Evolutionary conservation across 805 yeast genomes (phyloP).

Genomic region (Zygotorulaspora sp.): DNA sequence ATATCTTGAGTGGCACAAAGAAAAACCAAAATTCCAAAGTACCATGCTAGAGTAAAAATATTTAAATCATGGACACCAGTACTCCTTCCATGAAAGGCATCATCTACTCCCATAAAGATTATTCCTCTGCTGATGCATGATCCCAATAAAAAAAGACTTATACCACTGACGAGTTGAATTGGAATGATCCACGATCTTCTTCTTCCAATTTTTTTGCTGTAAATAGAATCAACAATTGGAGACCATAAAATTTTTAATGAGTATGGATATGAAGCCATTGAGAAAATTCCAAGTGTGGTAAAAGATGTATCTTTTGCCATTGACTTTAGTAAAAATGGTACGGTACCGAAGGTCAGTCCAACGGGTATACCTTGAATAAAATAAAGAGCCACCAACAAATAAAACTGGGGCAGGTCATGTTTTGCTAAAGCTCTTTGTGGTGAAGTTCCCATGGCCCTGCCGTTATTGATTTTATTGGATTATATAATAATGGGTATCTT

Average conservation of each 20-base stretch:
- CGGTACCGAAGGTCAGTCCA: slow-evolving; percentile 90
- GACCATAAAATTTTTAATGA: slow-evolving; percentile 91
- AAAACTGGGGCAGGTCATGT: slow-evolving; percentile 69
- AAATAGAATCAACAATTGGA: slow-evolving; percentile 89
- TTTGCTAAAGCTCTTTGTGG: slow-evolving; percentile 24
- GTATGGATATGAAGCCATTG: slow-evolving; percentile 92
- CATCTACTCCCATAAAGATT: slow-evolving; percentile 40
- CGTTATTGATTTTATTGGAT: no score
- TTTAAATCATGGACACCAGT: slow-evolving; percentile 15
- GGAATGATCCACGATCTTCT: slow-evolving; percentile 94
- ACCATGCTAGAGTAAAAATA: slow-evolving; percentile 48
- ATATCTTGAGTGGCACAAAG: slow-evolving; percentile 97
- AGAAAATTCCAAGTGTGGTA: slow-evolving; percentile 85
- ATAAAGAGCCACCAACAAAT: slow-evolving; percentile 67
- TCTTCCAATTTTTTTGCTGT: slow-evolving; percentile 63
- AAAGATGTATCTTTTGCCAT: slow-evolving; percentile 57
- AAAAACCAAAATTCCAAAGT: slow-evolving; percentile 74
- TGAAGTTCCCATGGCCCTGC: slow-evolving; percentile 7
- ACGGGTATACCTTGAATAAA: slow-evolving; percentile 95
- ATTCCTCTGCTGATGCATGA: slow-evolving; percentile 40
- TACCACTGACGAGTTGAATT: slow-evolving; percentile 74
- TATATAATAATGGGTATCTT: background rate
- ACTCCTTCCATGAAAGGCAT: slow-evolving; percentile 21
- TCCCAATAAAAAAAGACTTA: slow-evolving; percentile 65
- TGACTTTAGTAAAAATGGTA: slow-evolving; percentile 84